Base-by-base conservation (phyloP, 306 rosid species). In the Carpinus fangiana region DNA sequence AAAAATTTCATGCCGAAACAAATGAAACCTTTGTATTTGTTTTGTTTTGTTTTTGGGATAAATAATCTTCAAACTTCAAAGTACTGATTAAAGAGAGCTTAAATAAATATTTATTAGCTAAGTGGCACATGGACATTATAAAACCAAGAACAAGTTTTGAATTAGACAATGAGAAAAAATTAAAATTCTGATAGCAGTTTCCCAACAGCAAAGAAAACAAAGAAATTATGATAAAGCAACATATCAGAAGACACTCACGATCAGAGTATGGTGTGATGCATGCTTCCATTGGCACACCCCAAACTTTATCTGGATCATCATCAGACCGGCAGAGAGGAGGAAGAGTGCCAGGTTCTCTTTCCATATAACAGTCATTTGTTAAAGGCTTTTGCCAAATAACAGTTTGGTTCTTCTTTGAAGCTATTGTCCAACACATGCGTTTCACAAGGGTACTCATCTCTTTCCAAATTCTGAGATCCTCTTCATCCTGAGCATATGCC, bases 401-500 rank as follows among this genome's bases (percentile, higher is more conserved):
- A 78, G 99, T 95, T 89, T 95, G 99, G 72, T 95, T 80, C 85
- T 38, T 86, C 82, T 95, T 95, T 43, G 86, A 77, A 76, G 96
- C 99, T 75, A 93, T 78, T 86, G 54, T 89, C 98, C 98, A 95
- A 82, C 99, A 95, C 97, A 93, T 90, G 43, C 89, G 92, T 47
- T 78, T 86, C 77, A 95, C 97, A 72, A 96, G 94, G 71, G 87
- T 86, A 79, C 97, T 90, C 99, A 96, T 96, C 88, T 93, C 87
- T 81, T 71, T 96, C 96, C 98, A 96, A 86, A 96, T 93, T 84
- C 87, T 91, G 21, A 85, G 94, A 90, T 96, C 89, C 84, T 96
- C 98, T 75, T 96, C 98, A 76, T 96, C 99, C 74, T 96, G 98
- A 7, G 99, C 99, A 90, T 96, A 96, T 64, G 98, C 99, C 86